phyloP scores from a whole-genome alignment of 2,329 filamentous ascomycete species.

The Albifimbria verrucaria region DNA sequence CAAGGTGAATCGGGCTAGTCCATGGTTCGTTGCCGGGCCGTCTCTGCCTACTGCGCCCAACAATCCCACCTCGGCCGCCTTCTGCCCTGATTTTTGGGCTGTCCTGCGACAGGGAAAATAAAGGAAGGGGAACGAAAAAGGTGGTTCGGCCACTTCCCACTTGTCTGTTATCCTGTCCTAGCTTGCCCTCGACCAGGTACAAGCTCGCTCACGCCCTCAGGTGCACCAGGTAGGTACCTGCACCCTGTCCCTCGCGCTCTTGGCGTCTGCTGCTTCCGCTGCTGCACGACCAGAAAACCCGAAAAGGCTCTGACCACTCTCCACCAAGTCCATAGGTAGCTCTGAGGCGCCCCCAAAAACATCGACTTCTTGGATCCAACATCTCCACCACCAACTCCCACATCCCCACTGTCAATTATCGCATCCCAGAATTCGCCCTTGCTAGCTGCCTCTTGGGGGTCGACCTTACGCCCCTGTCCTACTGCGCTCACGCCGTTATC shows the following conservation, averaged over 20 bases:
- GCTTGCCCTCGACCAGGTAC: neutral
- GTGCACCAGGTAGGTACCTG: neutral
- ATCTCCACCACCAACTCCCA: conserved; percentile 17
- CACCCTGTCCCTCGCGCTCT: too few species aligned
- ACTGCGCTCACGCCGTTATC: neutral
- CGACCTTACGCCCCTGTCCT: neutral
- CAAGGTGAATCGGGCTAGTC: neutral
- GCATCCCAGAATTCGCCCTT: conserved; percentile 22
- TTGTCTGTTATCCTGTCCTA: too few species aligned
- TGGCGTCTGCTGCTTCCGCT: too few species aligned
- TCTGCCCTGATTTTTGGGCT: neutral
- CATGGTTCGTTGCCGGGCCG: conserved; percentile 11
- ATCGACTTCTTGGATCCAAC: conserved; percentile 15
- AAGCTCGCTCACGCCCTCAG: neutral
- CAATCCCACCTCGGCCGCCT: neutral
- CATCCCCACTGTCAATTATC: conserved; percentile 27
- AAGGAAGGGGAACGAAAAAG: neutral
- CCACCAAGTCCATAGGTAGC: conserved; percentile 2
- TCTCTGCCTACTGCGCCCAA: conserved; percentile 1
- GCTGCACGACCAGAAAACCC: too few species aligned
- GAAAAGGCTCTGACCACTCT: too few species aligned
- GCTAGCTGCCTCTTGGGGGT: conserved; percentile 17
- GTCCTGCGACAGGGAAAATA: neutral
- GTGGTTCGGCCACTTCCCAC: neutral
- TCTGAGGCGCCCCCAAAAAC: conserved; percentile 1